Conservation (phyloP, 305 asterid genomes). For the Fraxinus baroniana region DNA sequence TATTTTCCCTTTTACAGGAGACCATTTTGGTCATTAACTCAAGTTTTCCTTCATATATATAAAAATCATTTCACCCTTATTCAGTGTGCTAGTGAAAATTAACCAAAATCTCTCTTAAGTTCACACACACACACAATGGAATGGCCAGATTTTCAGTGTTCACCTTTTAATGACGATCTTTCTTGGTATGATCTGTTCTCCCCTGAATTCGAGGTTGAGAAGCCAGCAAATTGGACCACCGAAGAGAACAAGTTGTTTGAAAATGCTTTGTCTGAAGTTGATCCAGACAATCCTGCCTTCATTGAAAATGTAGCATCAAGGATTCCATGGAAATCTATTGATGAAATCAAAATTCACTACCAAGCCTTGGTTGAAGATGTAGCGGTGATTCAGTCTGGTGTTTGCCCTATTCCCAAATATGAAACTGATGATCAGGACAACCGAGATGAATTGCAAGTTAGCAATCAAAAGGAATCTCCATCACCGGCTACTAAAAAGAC, state of each 20-base stretch:
- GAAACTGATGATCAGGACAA: neutral
- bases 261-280: constrained; percentile 29
- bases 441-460: neutral
- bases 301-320: constrained; percentile 26
- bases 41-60: constrained; percentile 22
- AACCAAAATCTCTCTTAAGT: neutral
- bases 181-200: constrained; percentile 15
- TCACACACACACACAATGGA: constrained; percentile 31
- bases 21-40: neutral
- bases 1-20: constrained; percentile 17
- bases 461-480: constrained; percentile 6
- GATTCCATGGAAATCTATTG: constrained; percentile 35
- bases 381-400: constrained; percentile 32
- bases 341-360: constrained; percentile 36
- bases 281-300: constrained; percentile 22
- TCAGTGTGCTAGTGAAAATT: neutral
- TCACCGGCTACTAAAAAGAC: neutral
- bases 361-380: constrained; percentile 31
- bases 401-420: constrained; percentile 29
- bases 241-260: constrained; percentile 42
- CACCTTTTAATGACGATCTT: constrained; percentile 13
- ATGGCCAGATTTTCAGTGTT: constrained; percentile 21
- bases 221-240: constrained; percentile 23
- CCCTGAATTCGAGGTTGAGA: constrained; percentile 11
- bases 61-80: neutral